Evolutionary conservation across 225 moss, liverwort and hornwort species (phyloP), one percentile per base, ranked within the genome.

Genomic region (Physcomitrellopsis africana): DNA sequence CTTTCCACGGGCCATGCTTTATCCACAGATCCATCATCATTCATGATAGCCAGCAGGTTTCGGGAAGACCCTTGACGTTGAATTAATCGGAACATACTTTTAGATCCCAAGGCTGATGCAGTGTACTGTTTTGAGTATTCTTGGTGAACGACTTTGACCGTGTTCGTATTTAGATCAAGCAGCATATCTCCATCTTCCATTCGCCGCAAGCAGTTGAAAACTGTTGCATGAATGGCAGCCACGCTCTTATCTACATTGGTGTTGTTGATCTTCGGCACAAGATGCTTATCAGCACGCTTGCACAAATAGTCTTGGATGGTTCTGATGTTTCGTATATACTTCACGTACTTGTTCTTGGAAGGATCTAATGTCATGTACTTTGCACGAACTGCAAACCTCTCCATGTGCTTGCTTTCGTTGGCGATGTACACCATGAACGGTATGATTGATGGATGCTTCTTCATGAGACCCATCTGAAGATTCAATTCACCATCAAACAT

Each of bases 351-450:
- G 49, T 97, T 97, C 83, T 91, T 94, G 4, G 94, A 87, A 12
- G 96, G 96, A 65, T 97, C 96, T 48, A 97, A 87, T 37, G 96
- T 97, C 96, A 97, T 97, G 76, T 97, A 94, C 84, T 94, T 97
- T 3, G 96, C 96, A 70, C 96, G 94, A 52, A 97, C 96, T 37
- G 96, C 96, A 85, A 97, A 97, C 52, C 96, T 80, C 81, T 97
- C 96, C 63, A 94, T 55, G 76, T 97, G 96, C 75, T 94, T 97
- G 65, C 48, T 88, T 79, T 97, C 96, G 22, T 97, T 97, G 8
- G 94, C 81, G 56, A 97, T 97, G 69, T 94, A 97, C 14, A 97
- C 83, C 96, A 97, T 97, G 78, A 97, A 94, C 24, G 96, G 96
- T 60, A 97, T 86, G 20, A 97, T 86, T 10, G 96, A 97, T 67